Evolutionary conservation across 169 alveolate genomes (phyloP).

Genomic region (Plasmodium adleri): DNA sequence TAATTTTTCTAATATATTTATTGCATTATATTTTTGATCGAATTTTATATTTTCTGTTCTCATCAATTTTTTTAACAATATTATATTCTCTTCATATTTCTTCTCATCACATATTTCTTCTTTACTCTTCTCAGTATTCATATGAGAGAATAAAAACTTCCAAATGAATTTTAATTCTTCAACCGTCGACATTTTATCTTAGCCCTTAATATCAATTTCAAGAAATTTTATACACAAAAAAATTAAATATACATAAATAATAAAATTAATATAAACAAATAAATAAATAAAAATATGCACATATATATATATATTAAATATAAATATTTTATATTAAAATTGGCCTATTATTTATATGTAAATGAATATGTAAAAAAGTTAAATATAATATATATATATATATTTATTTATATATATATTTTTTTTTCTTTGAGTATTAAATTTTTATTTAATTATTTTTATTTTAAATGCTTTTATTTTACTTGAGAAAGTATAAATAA

Average conservation of each 20-base stretch:
- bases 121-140: slow-evolving; percentile 29
- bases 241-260: no score
- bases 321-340: no score
- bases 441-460: no score
- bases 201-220: neutral
- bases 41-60: slow-evolving; percentile 67
- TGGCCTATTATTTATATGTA: no score
- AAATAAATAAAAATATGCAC: neutral
- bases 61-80: slow-evolving; percentile 64
- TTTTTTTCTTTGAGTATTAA: no score
- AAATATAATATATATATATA: no score
- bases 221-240: neutral
- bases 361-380: no score
- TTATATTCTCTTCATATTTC: slow-evolving; percentile 59
- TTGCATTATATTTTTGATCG: slow-evolving; percentile 71
- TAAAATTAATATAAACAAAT: neutral
- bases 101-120: slow-evolving; percentile 38
- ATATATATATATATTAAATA: neutral
- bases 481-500: no score
- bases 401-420: no score
- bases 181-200: slow-evolving; percentile 56
- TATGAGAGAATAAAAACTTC: slow-evolving; percentile 67
- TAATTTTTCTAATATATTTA: slow-evolving; percentile 60
- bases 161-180: slow-evolving; percentile 72
- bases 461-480: no score